phyloP scores from a whole-genome alignment of 2,329 filamentous ascomycete species.

The Calonectria naviculata region DNA sequence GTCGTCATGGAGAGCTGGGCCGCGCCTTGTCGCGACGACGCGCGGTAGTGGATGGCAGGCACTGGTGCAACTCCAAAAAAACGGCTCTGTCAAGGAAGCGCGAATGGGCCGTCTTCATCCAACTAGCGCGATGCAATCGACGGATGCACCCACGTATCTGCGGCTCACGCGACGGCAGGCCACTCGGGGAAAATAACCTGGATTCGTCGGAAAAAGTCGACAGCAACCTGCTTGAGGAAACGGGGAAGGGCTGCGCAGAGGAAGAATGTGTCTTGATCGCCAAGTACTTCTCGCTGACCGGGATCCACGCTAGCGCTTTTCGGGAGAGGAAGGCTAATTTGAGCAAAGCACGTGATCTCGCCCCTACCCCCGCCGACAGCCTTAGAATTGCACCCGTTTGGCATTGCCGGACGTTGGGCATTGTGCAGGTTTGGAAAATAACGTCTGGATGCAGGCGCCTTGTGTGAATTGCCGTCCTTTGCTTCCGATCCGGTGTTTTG shows the following conservation, averaged over 20 bases:
- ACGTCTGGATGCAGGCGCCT: background rate
- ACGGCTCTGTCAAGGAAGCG: conserved; percentile 49
- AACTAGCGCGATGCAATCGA: conserved; percentile 45
- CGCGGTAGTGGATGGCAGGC: conserved; percentile 50
- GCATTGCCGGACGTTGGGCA: background rate
- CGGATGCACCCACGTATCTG: conserved; percentile 34
- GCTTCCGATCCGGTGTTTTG: background rate
- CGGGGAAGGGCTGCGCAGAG: conserved; percentile 44
- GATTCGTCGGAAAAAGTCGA: conserved; percentile 31
- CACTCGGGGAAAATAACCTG: conserved; percentile 33
- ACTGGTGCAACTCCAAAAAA: conserved; percentile 54
- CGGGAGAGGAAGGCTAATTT: conserved; percentile 42
- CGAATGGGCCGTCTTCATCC: conserved; percentile 45
- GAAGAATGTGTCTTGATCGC: conserved; percentile 54
- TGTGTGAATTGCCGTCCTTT: background rate
- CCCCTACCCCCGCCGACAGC: conserved; percentile 15
- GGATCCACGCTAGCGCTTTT: conserved; percentile 43
- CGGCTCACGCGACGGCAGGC: conserved; percentile 36
- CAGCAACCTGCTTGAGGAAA: conserved; percentile 37
- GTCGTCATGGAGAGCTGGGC: conserved; percentile 42
- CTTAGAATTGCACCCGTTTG: background rate
- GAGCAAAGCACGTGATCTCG: conserved; percentile 45
- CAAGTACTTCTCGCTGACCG: conserved; percentile 42
- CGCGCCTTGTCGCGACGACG: conserved; percentile 56
- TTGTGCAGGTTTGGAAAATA: background rate